phyloP scores from a whole-genome alignment of 2,329 filamentous ascomycete genomes.

The Ophiognomonia clavigignenti-juglandacearum region DNA sequence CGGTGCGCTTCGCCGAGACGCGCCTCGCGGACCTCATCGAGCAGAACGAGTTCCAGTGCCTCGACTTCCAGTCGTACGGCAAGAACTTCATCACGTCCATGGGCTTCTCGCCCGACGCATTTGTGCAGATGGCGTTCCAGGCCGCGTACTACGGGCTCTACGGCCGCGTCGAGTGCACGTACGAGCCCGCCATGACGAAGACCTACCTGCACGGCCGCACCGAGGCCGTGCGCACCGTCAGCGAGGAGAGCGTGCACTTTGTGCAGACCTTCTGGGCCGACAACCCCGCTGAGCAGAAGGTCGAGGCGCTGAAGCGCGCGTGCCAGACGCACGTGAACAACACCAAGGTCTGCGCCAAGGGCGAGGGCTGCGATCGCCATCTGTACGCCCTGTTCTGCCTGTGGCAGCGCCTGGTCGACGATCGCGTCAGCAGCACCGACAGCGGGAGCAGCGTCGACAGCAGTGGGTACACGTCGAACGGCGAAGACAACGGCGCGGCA shows the following conservation, averaged over 20 bases:
- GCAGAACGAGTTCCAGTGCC: conserved; percentile 91
- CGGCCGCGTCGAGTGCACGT: conserved; percentile 87
- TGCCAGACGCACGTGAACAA: conserved; percentile 75
- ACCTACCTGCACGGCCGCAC: conserved; percentile 88
- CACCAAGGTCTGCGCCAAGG: conserved; percentile 84
- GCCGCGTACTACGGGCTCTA: conserved; percentile 97
- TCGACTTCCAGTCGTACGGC: conserved; percentile 85
- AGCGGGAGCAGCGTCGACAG: conserved; percentile 33
- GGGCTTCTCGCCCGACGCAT: conserved; percentile 95
- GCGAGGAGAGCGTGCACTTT: conserved; percentile 78
- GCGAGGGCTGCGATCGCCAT: conserved; percentile 86
- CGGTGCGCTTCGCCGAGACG: conserved; percentile 91
- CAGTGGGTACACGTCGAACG: conserved; percentile 61
- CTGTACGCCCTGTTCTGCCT: conserved; percentile 91
- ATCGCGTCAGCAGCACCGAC: conserved; percentile 48
- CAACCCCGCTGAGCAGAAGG: conserved; percentile 74
- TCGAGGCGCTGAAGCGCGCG: conserved; percentile 78
- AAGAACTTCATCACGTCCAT: conserved; percentile 98
- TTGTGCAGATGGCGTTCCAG: conserved; percentile 98
- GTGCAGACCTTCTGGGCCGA: conserved; percentile 94
- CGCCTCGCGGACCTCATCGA: conserved; percentile 89
- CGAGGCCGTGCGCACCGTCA: conserved; percentile 85
- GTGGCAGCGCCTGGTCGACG: conserved; percentile 86
- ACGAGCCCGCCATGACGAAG: conserved; percentile 99
- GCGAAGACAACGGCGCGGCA: conserved; percentile 38